Percentiles rank a stretch among this genome's conserved stretches.
Evolutionary conservation across 2,329 filamentous ascomycete genomes (phyloP).

Genomic region (Colletotrichum euphorbiae): DNA sequence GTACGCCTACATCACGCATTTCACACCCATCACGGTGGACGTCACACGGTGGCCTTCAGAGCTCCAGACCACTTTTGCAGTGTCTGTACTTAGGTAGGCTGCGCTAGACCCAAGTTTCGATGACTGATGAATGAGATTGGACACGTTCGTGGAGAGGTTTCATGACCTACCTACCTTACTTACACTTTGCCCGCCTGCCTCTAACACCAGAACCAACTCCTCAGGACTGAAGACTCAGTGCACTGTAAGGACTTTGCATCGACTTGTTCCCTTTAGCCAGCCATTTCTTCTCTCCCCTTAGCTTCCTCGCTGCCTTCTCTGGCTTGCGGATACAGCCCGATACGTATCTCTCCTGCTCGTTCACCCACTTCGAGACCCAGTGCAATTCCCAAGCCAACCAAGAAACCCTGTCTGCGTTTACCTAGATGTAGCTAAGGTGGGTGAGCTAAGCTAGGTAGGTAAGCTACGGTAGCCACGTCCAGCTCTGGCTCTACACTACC

Average conservation of each 20-base stretch:
- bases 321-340: neutral
- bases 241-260: too few relatives aligned
- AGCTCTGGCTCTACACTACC: too few relatives aligned
- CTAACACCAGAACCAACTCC: conserved; percentile 39
- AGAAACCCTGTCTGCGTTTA: neutral
- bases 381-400: neutral
- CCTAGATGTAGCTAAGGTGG: neutral
- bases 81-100: neutral
- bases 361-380: neutral
- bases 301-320: conserved; percentile 9
- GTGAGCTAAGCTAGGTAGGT: neutral
- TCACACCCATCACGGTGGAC: too few relatives aligned
- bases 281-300: neutral
- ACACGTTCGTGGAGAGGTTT: conserved; percentile 55
- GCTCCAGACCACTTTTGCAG: conserved; percentile 23
- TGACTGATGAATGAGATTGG: conserved; percentile 61
- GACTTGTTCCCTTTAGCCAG: too few relatives aligned
- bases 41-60: conserved; percentile 31
- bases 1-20: too few relatives aligned
- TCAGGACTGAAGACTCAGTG: neutral
- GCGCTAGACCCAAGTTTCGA: conserved; percentile 45
- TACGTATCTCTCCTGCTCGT: neutral
- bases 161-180: too few relatives aligned
- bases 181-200: conserved; percentile 56
- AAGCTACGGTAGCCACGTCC: neutral